These are phyloP conservation scores for Fusarium stilboides DNA, from an alignment of 2,329 filamentous ascomycete genomes.

Conservation along the genomic window DNA sequence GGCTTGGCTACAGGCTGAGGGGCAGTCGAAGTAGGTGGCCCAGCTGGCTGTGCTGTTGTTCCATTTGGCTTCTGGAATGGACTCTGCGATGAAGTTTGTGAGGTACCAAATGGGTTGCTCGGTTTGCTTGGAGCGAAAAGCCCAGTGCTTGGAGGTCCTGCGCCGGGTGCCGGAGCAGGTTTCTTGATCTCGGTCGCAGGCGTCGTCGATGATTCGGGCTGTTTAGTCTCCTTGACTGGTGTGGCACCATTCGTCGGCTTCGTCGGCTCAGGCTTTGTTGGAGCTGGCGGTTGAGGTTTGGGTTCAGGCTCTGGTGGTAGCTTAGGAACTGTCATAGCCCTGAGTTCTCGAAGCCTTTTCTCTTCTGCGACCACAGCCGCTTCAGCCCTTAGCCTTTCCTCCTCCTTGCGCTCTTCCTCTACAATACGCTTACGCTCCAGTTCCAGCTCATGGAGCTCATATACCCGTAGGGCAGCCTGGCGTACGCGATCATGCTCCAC, in stretches of 20 bases:
- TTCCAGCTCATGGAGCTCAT: conserved; percentile 63
- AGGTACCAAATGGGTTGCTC: conserved; percentile 41
- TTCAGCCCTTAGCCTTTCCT: conserved; percentile 63
- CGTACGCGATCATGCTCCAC: conserved; percentile 77
- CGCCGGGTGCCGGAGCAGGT: conserved; percentile 25
- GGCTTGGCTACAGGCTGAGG: conserved; percentile 23
- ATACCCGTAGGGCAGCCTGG: conserved; percentile 64
- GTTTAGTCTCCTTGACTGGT: conserved; percentile 42
- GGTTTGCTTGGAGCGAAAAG: conserved; percentile 46
- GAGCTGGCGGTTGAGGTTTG: conserved; percentile 45
- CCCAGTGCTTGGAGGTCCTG: conserved; percentile 37
- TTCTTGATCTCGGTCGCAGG: conserved; percentile 44
- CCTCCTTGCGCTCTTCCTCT: conserved; percentile 62
- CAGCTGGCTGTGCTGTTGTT: conserved; percentile 11
- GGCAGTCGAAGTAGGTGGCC: conserved; percentile 6
- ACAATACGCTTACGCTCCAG: conserved; percentile 61
- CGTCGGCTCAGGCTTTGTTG: conserved; percentile 40
- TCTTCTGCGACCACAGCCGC: conserved; percentile 64
- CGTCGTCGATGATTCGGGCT: conserved; percentile 39
- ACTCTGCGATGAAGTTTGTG: conserved; percentile 27
- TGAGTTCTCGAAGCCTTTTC: conserved; percentile 63
- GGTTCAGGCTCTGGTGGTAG: conserved; percentile 58
- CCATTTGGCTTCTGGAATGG: conserved; percentile 43
- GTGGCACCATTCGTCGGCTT: conserved; percentile 40
- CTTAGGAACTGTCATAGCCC: conserved; percentile 61